Conservation (phyloP, 371 early-diverging fungal species). For the Rhizopus delemar region DNA sequence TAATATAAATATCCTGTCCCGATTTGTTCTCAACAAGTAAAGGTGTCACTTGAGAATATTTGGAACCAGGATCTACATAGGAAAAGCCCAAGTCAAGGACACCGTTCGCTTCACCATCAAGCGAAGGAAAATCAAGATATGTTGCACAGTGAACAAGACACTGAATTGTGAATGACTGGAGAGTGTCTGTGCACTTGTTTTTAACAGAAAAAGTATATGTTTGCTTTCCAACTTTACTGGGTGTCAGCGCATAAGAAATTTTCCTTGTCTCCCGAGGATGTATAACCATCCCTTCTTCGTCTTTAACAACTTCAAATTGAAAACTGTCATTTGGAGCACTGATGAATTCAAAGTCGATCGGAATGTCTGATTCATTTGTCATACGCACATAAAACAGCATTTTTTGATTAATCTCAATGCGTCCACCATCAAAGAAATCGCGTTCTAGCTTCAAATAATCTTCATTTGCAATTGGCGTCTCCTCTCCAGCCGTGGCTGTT, state of each 20-base stretch:
- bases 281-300: conserved; percentile 28
- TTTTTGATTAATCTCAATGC: conserved; percentile 56
- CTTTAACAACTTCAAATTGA: conserved; percentile 25
- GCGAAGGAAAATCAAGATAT: conserved; percentile 69
- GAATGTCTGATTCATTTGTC: conserved; percentile 47
- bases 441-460: conserved; percentile 51
- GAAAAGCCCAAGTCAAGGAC: conserved; percentile 82
- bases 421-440: conserved; percentile 59
- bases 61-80: conserved; percentile 77
- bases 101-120: conserved; percentile 55
- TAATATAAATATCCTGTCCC: conserved; percentile 64
- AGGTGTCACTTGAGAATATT: conserved; percentile 76
- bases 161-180: conserved; percentile 56
- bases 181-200: conserved; percentile 34
- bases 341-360: conserved; percentile 41
- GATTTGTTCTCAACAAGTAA: conserved; percentile 73
- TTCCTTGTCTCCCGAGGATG: conserved; percentile 59
- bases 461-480: background rate
- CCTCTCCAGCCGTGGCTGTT: background rate
- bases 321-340: conserved; percentile 33
- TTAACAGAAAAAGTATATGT: conserved; percentile 50
- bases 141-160: conserved; percentile 57
- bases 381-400: conserved; percentile 62
- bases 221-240: conserved; percentile 58
- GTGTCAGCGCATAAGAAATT: conserved; percentile 60